Evolutionary conservation across 176 grass and related monocot genomes (phyloP), one percentile per base, ranked within the genome.

Genomic region (Chrysopogon serrulatus): DNA sequence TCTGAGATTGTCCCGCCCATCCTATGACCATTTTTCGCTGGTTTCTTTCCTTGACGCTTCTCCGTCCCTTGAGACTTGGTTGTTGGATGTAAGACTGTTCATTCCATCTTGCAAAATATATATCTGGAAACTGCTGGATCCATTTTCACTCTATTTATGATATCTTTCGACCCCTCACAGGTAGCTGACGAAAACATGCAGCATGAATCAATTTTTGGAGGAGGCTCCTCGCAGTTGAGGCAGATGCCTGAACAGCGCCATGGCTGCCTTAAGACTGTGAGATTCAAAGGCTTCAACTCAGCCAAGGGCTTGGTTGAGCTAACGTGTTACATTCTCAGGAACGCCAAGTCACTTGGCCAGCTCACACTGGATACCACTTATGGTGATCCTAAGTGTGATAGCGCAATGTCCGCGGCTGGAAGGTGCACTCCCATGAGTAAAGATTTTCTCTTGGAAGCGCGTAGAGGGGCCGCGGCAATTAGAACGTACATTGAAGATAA

Each of bases 21-120:
- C 37, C 5, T 85, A 85, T 78, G 83, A 79, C 70, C 71, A 79
- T 62, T 61, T 78, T 27, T 78, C 74, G 16, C 42, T 79, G 11
- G 42, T 35, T 67, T 79, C 27, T 65, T 79, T 79, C 40, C 26
- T 79, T 24, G 49, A 61, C 3, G 83, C 74, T 12, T 71, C 74
- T 71, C 83, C 83, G 60, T 57, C 16, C 37, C 34, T 85, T 49
- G 51, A 78, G 39, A 78, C 39, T 14, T 71, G 56, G 3, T 2
- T 57, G 1, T 57, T 85, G 37, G 15, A 28, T 78, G 83, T 85
- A 69, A 85, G 15, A 30, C 18, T 16, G 13, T 41, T 77, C 8
- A 16, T 49, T 76, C 40, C 44, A 21, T 42, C 44, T 61, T 40
- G 6, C 11, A 51, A 54, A 67, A 23, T 71, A n/a, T n/a, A n/a